Percentiles rank a stretch among this genome's conserved stretches.
These are phyloP conservation scores for Venturia oleaginea DNA, from an alignment of 2,329 filamentous ascomycete genomes.

Conservation along the genomic window DNA sequence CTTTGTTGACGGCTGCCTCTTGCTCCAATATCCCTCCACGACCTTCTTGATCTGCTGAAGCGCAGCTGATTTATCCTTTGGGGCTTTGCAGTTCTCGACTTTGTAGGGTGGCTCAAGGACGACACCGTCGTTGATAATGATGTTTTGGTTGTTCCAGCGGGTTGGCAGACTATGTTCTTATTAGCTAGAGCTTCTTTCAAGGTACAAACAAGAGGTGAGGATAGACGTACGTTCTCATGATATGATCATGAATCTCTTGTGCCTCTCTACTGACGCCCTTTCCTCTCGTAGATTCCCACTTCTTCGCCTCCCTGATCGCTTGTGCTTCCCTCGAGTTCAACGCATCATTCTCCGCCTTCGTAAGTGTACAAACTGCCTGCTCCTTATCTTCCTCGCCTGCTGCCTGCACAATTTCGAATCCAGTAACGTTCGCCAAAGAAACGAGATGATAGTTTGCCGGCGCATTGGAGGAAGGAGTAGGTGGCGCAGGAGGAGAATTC, in stretches of 20 bases:
- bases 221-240: constrained; percentile 45
- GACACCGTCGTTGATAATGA: constrained; percentile 53
- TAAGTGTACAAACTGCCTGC: constrained; percentile 37
- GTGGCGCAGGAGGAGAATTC: constrained; percentile 29
- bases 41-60: constrained; percentile 36
- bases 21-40: constrained; percentile 36
- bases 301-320: constrained; percentile 47
- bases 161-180: constrained; percentile 34
- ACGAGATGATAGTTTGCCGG: constrained; percentile 45
- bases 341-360: constrained; percentile 45
- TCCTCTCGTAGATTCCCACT: constrained; percentile 47
- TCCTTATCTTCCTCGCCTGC: constrained; percentile 28
- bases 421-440: constrained; percentile 48
- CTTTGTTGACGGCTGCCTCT: constrained; percentile 24
- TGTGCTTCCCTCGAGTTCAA: constrained; percentile 46
- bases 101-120: constrained; percentile 50
- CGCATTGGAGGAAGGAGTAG: constrained; percentile 32
- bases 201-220: not conserved
- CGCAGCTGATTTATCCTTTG: constrained; percentile 33
- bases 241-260: constrained; percentile 54
- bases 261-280: constrained; percentile 53
- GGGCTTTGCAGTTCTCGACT: constrained; percentile 43
- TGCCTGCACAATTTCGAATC: constrained; percentile 22
- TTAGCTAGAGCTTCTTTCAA: not conserved
- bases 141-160: constrained; percentile 49